Conservation (phyloP, 495 filamentous ascomycete species). For the Xylaria venustula region DNA sequence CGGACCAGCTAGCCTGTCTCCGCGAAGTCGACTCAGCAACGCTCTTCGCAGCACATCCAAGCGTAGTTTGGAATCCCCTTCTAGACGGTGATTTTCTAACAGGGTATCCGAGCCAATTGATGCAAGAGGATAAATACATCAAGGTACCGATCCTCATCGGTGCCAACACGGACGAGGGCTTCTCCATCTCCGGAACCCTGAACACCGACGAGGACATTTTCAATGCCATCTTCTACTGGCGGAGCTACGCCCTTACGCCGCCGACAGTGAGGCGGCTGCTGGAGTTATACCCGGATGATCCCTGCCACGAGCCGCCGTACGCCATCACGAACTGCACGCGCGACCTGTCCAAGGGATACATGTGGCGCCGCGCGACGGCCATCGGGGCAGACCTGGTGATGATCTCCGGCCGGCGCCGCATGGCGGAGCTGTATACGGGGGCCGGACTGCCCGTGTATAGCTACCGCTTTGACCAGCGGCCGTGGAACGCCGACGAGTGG, state of each 20-base stretch:
- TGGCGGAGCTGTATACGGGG: constrained; percentile 52
- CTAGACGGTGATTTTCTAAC: constrained; percentile 52
- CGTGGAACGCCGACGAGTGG: constrained; percentile 34
- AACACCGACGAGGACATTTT: constrained; percentile 31
- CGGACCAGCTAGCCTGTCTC: constrained; percentile 47
- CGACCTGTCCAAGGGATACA: constrained; percentile 41
- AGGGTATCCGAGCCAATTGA: constrained; percentile 20
- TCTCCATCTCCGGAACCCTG: constrained; percentile 11
- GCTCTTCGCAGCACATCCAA: constrained; percentile 42
- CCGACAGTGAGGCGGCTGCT: constrained; percentile 39
- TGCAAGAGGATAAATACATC: constrained; percentile 12
- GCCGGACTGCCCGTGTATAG: constrained; percentile 52
- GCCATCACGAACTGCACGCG: constrained; percentile 43
- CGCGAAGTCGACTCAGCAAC: constrained; percentile 42
- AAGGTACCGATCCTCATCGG: constrained; percentile 56
- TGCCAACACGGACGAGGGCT: constrained; percentile 56
- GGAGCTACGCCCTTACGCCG: constrained; percentile 26
- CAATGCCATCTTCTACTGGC: constrained; percentile 34
- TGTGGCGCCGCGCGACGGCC: constrained; percentile 54
- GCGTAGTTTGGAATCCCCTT: constrained; percentile 42
- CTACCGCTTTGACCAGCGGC: constrained; percentile 60
- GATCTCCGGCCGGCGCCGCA: constrained; percentile 55
- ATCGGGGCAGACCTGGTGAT: constrained; percentile 56
- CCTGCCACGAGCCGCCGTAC: constrained; percentile 41
- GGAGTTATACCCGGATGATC: constrained; percentile 50